phyloP scores from a whole-genome alignment of 2,329 filamentous ascomycete species.

The Aureobasidium musti region DNA sequence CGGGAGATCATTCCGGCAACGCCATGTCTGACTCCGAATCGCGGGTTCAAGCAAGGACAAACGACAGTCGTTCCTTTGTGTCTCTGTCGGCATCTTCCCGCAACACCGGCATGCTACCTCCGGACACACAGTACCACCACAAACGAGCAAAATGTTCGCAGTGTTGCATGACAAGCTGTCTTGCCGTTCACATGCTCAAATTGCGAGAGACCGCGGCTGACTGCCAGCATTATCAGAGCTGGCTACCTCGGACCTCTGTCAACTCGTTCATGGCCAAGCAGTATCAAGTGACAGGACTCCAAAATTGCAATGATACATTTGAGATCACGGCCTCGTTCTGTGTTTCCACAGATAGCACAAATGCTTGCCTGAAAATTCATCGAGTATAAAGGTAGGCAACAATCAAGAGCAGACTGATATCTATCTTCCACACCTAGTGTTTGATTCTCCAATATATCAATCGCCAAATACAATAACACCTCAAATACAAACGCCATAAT shows the following conservation, averaged over 20 bases:
- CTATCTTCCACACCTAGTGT: not conserved
- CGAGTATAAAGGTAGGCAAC: not conserved
- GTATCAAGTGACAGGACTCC: slow-evolving; percentile 4
- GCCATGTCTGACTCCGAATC: slow-evolving; percentile 24
- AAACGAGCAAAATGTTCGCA: slow-evolving; percentile 7
- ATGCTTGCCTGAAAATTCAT: not conserved
- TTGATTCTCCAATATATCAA: too few relatives aligned
- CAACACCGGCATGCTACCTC: slow-evolving; percentile 12
- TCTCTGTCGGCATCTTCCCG: slow-evolving; percentile 12
- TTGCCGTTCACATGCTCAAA: not conserved
- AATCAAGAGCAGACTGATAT: not conserved
- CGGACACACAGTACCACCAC: slow-evolving; percentile 10
- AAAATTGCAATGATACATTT: not conserved
- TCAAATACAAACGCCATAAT: slow-evolving; percentile 14
- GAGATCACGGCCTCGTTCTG: not conserved
- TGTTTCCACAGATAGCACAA: not conserved
- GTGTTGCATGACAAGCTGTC: slow-evolving; percentile 20
- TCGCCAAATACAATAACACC: too few relatives aligned
- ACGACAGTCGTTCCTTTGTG: slow-evolving; percentile 3
- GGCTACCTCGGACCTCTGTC: not conserved
- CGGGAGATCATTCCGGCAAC: slow-evolving; percentile 8
- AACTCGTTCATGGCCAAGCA: not conserved
- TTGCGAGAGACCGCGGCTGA: not conserved
- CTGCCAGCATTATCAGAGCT: not conserved
- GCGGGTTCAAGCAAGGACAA: slow-evolving; percentile 15